Evolutionary conservation across 2,329 filamentous ascomycete genomes (phyloP).

Genomic region (Colletotrichum sp.): DNA sequence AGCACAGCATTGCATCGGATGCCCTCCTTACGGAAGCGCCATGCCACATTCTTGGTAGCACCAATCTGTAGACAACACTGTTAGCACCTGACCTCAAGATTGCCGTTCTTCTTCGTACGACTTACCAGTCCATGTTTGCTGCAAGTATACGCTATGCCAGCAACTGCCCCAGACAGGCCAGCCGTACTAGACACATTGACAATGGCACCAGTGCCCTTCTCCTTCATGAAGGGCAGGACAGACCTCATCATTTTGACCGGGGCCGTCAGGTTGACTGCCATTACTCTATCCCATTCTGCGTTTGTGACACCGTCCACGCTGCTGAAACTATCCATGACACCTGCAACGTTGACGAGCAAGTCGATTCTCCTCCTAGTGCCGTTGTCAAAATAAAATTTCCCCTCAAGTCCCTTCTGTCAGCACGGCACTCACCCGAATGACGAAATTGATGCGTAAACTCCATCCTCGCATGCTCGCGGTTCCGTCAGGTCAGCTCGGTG

Average conservation of each 20-base stretch:
- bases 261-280: slow-evolving; percentile 46
- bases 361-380: slow-evolving; percentile 33
- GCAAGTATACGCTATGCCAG: slow-evolving; percentile 50
- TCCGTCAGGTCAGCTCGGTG: slow-evolving; percentile 33
- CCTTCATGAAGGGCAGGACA: slow-evolving; percentile 45
- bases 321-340: slow-evolving; percentile 46
- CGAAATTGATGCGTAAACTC: background rate
- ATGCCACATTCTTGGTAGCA: slow-evolving; percentile 52
- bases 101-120: background rate
- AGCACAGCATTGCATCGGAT: slow-evolving; percentile 34
- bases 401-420: background rate
- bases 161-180: slow-evolving; percentile 37
- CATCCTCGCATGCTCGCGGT: slow-evolving; percentile 32
- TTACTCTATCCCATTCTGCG: slow-evolving; percentile 41
- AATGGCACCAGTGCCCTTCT: slow-evolving; percentile 41
- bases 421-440: background rate
- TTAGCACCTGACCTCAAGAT: background rate
- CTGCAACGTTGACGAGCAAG: slow-evolving; percentile 50
- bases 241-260: slow-evolving; percentile 49
- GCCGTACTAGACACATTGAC: slow-evolving; percentile 46
- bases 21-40: slow-evolving; percentile 46
- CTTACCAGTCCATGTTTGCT: slow-evolving; percentile 46
- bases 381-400: background rate
- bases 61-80: slow-evolving; percentile 33
- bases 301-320: slow-evolving; percentile 42